Evolutionary conservation across 805 yeast species (phyloP).

Genomic region (Suhomyces sp.): DNA sequence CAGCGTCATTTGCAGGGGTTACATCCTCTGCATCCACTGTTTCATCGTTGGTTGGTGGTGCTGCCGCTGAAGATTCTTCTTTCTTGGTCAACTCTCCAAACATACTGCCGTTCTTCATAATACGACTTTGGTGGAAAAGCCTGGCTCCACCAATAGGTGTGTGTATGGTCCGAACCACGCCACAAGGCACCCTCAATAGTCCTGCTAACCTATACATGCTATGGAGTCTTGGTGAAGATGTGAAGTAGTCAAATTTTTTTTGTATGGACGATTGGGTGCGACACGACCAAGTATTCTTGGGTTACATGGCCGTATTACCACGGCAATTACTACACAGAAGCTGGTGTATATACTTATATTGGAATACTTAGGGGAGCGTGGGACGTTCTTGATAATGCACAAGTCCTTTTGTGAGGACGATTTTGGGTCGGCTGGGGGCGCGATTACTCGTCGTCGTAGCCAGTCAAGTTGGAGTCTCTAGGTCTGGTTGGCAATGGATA

Average conservation of each 20-base stretch:
- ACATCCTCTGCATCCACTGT: slow-evolving; percentile 14
- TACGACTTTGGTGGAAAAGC: slow-evolving; percentile 11
- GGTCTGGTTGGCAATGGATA: slow-evolving; percentile 56
- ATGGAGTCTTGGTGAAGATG: background rate
- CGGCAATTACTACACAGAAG: background rate
- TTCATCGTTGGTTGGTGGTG: slow-evolving; percentile 8
- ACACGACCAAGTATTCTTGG: background rate
- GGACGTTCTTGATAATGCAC: slow-evolving; percentile 3
- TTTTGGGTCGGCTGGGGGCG: background rate
- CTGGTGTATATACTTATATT: background rate
- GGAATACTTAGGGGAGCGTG: background rate
- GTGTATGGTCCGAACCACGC: background rate
- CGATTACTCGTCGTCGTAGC: slow-evolving; percentile 49
- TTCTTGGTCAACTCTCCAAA: slow-evolving; percentile 34
- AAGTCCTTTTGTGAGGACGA: slow-evolving; percentile 1
- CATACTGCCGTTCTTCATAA: slow-evolving; percentile 15
- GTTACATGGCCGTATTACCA: background rate
- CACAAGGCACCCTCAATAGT: slow-evolving; percentile 1
- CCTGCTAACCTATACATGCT: slow-evolving; percentile 4
- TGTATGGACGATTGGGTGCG: background rate
- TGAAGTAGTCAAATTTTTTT: background rate
- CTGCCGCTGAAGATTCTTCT: slow-evolving; percentile 7
- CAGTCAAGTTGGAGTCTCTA: slow-evolving; percentile 48
- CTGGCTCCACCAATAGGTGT: background rate
- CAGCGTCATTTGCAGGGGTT: slow-evolving; percentile 30